These are phyloP conservation scores for Nyssa sinensis DNA, from an alignment of 148 eudicot genomes.

Conservation along the genomic window DNA sequence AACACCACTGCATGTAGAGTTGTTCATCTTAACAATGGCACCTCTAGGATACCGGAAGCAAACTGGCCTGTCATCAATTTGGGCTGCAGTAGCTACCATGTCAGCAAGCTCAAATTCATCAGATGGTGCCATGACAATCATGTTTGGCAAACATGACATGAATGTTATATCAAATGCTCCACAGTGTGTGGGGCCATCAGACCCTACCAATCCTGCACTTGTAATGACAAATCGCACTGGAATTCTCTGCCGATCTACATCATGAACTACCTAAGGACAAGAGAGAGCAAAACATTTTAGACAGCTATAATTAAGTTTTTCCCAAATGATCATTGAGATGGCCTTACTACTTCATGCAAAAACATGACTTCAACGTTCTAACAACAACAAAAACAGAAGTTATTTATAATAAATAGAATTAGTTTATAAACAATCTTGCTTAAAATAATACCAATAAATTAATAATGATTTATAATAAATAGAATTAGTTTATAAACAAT, in stretches of 20 bases:
- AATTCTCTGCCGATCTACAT: slow-evolving; percentile 80
- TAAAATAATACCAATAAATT: too few relatives aligned
- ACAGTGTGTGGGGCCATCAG: slow-evolving; percentile 69
- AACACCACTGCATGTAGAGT: slow-evolving; percentile 26
- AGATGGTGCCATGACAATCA: slow-evolving; percentile 96
- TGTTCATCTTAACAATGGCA: slow-evolving; percentile 41
- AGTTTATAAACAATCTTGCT: not conserved
- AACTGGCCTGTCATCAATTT: slow-evolving; percentile 71
- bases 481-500: too few relatives aligned
- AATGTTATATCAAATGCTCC: slow-evolving; percentile 85
- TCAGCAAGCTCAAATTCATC: slow-evolving; percentile 85
- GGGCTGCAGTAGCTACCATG: slow-evolving; percentile 81
- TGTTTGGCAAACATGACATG: slow-evolving; percentile 95
- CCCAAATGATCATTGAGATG: not conserved
- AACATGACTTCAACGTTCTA: not conserved
- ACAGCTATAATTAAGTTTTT: not conserved
- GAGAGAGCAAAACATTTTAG: not conserved
- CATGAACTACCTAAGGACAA: slow-evolving; percentile 67
- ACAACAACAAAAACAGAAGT: too few relatives aligned
- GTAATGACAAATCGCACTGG: slow-evolving; percentile 82
- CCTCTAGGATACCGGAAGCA: slow-evolving; percentile 93
- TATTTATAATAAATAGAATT: too few relatives aligned
- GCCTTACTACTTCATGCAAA: not conserved
- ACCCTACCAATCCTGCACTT: slow-evolving; percentile 83
- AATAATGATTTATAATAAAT: too few relatives aligned